Evolutionary conservation across 2,329 filamentous ascomycete genomes (phyloP), one percentile per base, ranked within the genome.

Genomic region (Hyphodiscus sp.): DNA sequence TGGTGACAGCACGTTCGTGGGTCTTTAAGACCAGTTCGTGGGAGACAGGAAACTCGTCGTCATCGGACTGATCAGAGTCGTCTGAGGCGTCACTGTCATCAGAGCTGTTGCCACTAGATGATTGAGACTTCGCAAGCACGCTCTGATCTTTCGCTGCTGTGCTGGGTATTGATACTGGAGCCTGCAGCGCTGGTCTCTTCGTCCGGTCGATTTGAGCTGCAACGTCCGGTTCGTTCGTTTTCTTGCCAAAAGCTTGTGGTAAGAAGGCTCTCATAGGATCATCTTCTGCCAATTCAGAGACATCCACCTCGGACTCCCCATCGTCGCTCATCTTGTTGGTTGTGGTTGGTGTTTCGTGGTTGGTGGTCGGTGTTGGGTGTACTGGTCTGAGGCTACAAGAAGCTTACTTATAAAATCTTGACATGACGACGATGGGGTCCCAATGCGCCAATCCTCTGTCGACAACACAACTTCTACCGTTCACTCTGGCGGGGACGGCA

Each of bases 21-120:
- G 92, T 95, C 72, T 95, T 95, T 67, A 97, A 77, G 26, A 95
- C 76, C 69, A 99, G 80, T 71, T 96, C 91, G 68, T 99, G 94
- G 6, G 94, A 95, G 13, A 95, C 83, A 1, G 94, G 94, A 60
- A 86, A 96, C 63, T 95, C 89, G 64, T 96, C 91, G 47, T 88
- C 88, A 29, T 91, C 88, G 1, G 76, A 75, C 46, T 80, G 77
- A 48, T 82, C 80, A 23, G 82, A 77, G 47, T 83, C 81, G 47
- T 82, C 77, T 53, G 79, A 76, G 19, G 74, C 75, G 43, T 74
- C 75, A 44, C 74, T 72, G 61, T 73, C 66, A 45, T 71, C 69
- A 59, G 26, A 38, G 38, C 59, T 66, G 50, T 67, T 62, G 20
- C 73, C 67, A 43, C 73, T 70, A n/a, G 66, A 68, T 23, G 60